Conservation (phyloP, 768 basidiomycete species). For the Phallus indusiatus region DNA sequence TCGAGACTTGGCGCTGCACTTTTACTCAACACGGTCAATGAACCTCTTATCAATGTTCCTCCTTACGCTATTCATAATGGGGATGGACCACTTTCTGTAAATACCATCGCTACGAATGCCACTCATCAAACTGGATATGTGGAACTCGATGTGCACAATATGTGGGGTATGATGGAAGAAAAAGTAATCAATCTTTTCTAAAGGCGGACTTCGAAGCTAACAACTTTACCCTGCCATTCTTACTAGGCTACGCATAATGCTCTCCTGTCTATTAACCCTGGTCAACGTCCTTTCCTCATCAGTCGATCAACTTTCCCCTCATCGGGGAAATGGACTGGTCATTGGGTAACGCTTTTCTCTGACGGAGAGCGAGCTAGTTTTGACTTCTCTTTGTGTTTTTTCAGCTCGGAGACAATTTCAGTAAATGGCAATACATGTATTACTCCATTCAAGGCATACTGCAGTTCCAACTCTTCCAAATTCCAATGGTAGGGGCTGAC, state of each 20-base stretch:
- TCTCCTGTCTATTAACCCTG: slow-evolving; percentile 40
- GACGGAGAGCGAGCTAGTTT: not conserved
- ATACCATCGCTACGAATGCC: slow-evolving; percentile 61
- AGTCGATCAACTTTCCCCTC: slow-evolving; percentile 62
- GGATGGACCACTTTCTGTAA: slow-evolving; percentile 39
- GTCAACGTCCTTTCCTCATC: slow-evolving; percentile 62
- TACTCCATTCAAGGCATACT: slow-evolving; percentile 65
- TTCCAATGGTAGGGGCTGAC: slow-evolving; percentile 79
- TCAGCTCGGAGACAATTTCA: slow-evolving; percentile 72
- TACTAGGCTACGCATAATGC: slow-evolving; percentile 45
- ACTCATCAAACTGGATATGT: slow-evolving; percentile 53
- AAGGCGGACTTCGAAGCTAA: not conserved
- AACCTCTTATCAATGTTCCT: slow-evolving; percentile 44
- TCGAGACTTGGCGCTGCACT: slow-evolving; percentile 33
- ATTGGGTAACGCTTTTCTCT: slow-evolving; percentile 40
- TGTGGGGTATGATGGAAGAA: slow-evolving; percentile 67
- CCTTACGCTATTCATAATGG: slow-evolving; percentile 70
- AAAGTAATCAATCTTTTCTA: slow-evolving; percentile 17
- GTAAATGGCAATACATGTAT: slow-evolving; percentile 65
- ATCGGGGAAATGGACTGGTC: slow-evolving; percentile 60
- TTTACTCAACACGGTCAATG: slow-evolving; percentile 27
- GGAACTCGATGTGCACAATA: slow-evolving; percentile 61
- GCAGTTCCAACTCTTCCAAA: slow-evolving; percentile 78
- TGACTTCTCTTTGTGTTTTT: not conserved
- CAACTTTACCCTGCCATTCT: not conserved